These are phyloP conservation scores for Coccomyxa sp. DNA, from an alignment of 139 green algal genomes.

Conservation along the genomic window DNA sequence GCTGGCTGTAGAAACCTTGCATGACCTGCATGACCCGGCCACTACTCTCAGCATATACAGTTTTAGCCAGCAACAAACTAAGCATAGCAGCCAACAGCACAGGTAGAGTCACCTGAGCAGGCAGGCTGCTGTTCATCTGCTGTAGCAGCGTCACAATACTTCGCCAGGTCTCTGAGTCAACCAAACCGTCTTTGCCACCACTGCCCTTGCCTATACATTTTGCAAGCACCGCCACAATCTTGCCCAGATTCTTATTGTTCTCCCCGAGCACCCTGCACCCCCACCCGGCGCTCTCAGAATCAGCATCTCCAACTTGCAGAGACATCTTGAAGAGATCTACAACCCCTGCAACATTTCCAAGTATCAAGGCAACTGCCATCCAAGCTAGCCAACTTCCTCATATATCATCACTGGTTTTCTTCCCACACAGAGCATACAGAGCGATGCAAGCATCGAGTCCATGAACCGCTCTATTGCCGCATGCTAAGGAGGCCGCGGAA, in stretches of 20 bases:
- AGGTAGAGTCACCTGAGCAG: conserved; percentile 21
- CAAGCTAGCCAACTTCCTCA: no score
- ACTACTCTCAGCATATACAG: not conserved
- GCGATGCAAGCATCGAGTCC: not conserved
- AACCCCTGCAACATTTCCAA: no score
- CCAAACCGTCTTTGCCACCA: conserved; percentile 26
- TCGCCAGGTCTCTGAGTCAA: conserved; percentile 18
- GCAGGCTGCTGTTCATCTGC: conserved; percentile 31
- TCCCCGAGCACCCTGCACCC: conserved; percentile 32
- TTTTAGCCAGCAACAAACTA: not conserved
- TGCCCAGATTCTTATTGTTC: conserved; percentile 52
- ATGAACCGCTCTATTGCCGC: not conserved
- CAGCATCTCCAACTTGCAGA: not conserved
- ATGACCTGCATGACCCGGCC: conserved; percentile 26
- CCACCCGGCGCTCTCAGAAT: not conserved
- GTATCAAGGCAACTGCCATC: no score
- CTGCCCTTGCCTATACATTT: conserved; percentile 35
- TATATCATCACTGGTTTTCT: no score
- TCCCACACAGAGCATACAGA: not conserved
- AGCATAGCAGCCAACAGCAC: not conserved
- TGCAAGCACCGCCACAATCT: conserved; percentile 39
- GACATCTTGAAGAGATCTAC: not conserved
- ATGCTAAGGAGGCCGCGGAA: not conserved
- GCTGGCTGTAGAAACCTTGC: conserved; percentile 18
- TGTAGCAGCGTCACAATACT: conserved; percentile 44